A percentile compares a stretch with the other conserved stretches of the same genome.
Evolutionary conservation across 2,329 filamentous ascomycete species (phyloP).

Genomic region (Exophiala alcalophila): DNA sequence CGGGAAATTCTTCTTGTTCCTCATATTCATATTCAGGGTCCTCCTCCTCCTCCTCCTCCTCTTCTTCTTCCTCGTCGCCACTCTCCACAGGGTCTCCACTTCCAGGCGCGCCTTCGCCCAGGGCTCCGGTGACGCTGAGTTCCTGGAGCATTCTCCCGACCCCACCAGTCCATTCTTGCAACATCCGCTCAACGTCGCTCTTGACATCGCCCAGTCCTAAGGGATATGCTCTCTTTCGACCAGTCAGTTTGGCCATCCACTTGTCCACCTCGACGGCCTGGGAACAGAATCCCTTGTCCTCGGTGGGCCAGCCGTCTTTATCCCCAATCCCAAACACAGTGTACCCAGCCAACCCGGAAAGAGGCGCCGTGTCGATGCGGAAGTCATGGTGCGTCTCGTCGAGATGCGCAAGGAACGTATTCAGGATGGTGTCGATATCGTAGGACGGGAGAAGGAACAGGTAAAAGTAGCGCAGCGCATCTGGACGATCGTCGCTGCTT

Average conservation of each 20-base stretch:
- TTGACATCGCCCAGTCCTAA: slow-evolving; percentile 85
- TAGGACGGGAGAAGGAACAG: slow-evolving; percentile 83
- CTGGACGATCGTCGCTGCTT: too few relatives aligned
- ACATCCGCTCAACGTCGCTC: slow-evolving; percentile 61
- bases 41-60: too few relatives aligned
- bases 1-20: slow-evolving; percentile 47
- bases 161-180: slow-evolving; percentile 76
- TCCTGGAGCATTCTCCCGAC: slow-evolving; percentile 68
- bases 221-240: slow-evolving; percentile 80
- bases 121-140: slow-evolving; percentile 50
- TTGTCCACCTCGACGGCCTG: slow-evolving; percentile 87
- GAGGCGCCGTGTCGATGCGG: slow-evolving; percentile 82
- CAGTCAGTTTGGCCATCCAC: slow-evolving; percentile 96
- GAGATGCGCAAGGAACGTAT: slow-evolving; percentile 81
- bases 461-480: slow-evolving; percentile 60
- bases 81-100: slow-evolving; percentile 84
- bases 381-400: slow-evolving; percentile 96
- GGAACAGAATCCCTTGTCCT: slow-evolving; percentile 86
- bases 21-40: slow-evolving; percentile 56
- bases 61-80: slow-evolving; percentile 68
- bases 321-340: slow-evolving; percentile 94
- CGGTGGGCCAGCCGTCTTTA: slow-evolving; percentile 84
- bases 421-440: slow-evolving; percentile 89
- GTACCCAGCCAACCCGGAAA: slow-evolving; percentile 76
- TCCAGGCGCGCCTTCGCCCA: slow-evolving; percentile 68